These are phyloP conservation scores for Nigrospora osmanthi DNA, from an alignment of 2,329 filamentous ascomycete species.

Conservation along the genomic window DNA sequence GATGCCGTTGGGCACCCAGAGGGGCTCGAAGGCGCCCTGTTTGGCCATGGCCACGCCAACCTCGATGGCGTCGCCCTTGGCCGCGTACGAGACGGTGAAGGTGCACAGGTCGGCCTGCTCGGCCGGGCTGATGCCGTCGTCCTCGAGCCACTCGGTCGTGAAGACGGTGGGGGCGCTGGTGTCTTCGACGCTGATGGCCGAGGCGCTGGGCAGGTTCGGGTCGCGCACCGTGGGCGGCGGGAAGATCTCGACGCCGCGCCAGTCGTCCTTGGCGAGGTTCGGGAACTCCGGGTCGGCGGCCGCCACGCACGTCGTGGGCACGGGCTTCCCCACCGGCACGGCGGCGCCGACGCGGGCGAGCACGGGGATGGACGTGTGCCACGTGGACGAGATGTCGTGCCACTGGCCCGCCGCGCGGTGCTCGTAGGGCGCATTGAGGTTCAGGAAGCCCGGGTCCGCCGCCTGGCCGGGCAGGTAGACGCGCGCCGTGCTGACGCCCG, in stretches of 20 bases:
- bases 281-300: conserved; percentile 29
- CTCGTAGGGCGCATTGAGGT: conserved; percentile 53
- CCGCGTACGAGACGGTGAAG: conserved; percentile 12
- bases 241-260: conserved; percentile 33
- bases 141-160: conserved; percentile 19
- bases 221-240: conserved; percentile 17
- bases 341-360: conserved; percentile 29
- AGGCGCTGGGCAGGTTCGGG: conserved; percentile 6
- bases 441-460: conserved; percentile 50
- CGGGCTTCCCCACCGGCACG: conserved; percentile 27
- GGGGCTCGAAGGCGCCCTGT: conserved; percentile 15
- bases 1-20: conserved; percentile 17
- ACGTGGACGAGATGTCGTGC: conserved; percentile 30
- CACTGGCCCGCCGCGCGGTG: conserved; percentile 38
- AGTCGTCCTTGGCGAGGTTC: conserved; percentile 30
- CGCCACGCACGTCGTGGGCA: conserved; percentile 23
- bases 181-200: neutral
- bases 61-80: conserved; percentile 7
- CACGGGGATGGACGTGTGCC: conserved; percentile 32
- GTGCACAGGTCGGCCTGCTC: conserved; percentile 15
- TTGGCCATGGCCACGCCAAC: conserved; percentile 9
- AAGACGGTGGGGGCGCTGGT: conserved; percentile 6
- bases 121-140: conserved; percentile 19
- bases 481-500: conserved; percentile 41
- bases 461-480: conserved; percentile 52